Evolutionary conservation across 129 eudicot species (phyloP).

Genomic region (Centrapalus pauciflorus): DNA sequence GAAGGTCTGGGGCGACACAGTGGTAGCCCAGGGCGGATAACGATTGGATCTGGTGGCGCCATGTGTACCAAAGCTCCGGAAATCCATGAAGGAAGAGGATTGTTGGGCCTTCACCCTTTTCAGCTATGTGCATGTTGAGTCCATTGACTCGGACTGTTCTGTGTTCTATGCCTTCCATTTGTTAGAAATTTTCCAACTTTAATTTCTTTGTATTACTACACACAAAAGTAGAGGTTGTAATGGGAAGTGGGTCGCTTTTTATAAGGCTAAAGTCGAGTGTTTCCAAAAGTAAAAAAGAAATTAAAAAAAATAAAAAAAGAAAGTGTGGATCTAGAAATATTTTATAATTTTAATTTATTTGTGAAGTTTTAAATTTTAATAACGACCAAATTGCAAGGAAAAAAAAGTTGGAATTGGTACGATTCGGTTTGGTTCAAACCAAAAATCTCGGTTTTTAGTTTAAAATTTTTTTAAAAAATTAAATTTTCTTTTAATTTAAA

Average conservation of each 20-base stretch:
- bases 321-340: not conserved
- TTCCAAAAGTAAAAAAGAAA: too few species aligned
- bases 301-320: not conserved
- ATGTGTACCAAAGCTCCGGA: constrained; percentile 87
- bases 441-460: too few species aligned
- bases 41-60: constrained; percentile 81
- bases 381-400: too few species aligned
- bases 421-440: too few species aligned
- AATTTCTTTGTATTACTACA: not conserved
- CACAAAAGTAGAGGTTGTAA: not conserved
- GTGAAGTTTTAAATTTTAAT: too few species aligned
- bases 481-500: too few species aligned
- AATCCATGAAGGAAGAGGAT: constrained; percentile 86
- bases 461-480: too few species aligned
- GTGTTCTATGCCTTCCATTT: constrained; percentile 75
- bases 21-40: constrained; percentile 62
- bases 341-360: not conserved
- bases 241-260: not conserved
- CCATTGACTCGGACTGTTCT: constrained; percentile 50
- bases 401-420: too few species aligned
- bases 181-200: not conserved
- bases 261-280: too few species aligned
- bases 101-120: constrained; percentile 60
- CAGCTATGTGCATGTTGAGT: constrained; percentile 82
- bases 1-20: constrained; percentile 84